Conservation (phyloP, 495 filamentous ascomycete genomes). For the Tuber umbilicatum region DNA sequence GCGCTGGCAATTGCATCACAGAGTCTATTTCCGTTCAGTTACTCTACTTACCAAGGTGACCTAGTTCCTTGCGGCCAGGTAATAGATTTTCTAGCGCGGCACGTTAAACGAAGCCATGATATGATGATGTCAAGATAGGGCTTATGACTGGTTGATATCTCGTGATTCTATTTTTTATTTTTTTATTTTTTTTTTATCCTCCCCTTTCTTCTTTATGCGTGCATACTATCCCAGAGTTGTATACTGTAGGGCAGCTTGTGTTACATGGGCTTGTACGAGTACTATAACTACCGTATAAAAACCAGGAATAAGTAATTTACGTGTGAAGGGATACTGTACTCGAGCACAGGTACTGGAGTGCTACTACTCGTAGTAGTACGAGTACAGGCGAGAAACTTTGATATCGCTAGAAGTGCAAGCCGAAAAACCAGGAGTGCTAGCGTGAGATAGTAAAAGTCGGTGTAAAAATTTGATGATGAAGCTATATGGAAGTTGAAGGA, state of each 20-base stretch:
- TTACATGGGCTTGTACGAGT: not conserved
- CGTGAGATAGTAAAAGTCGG: not conserved
- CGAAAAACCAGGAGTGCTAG: not conserved
- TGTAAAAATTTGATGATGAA: constrained; percentile 2
- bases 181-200: not conserved
- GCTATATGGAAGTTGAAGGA: not conserved
- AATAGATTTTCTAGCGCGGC: not conserved
- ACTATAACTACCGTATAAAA: not conserved
- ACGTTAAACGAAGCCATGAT: not conserved
- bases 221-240: not conserved
- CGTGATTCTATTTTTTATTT: not conserved
- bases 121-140: not conserved
- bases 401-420: not conserved
- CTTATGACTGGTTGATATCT: not conserved
- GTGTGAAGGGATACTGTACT: not conserved
- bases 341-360: no score
- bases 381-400: not conserved
- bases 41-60: not conserved
- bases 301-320: not conserved
- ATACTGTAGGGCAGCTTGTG: not conserved
- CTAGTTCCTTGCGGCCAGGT: not conserved
- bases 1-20: not conserved
- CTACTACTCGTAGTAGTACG: no score
- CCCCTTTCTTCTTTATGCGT: not conserved
- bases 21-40: not conserved